Evolutionary conservation across 345 rosid genomes (phyloP), one percentile per base, ranked within the genome.

Genomic region (Camelina sativa): DNA sequence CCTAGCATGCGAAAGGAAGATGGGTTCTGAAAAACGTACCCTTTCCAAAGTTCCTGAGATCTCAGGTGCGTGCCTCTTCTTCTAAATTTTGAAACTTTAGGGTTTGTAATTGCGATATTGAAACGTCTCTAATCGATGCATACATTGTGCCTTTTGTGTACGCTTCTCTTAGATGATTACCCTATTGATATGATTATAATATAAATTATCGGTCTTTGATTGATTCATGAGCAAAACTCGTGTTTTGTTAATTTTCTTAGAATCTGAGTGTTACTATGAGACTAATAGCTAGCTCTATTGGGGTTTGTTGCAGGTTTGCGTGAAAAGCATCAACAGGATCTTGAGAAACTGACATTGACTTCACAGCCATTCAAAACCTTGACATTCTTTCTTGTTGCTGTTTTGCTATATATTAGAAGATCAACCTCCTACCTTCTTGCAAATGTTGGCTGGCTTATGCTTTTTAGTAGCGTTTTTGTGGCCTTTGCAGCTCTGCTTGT

Each of bases 361-460:
- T 73, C 85, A 1, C 97, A 91, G 76, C 96, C 98, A 52, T 56
- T 89, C 10, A 91, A 78, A 80, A 93, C 97, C 0, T 75, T 86
- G 55, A 91, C 82, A 81, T 80, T 84, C 41, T 93, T 93, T 74
- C 56, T 70, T 65, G 79, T 82, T 65, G 96, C 89, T 72, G 75
- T 87, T 74, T 60, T 82, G 50, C 85, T 84, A 22, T 93, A 85
- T 75, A 61, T 83, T 62, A 85, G 82, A 82, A 73, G 50, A 75
- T 85, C 85, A 0, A 62, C 66, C 68, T 23, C 61, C 11, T 88
- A 86, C 75, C 89, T 91, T 76, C 72, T 84, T 76, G 79, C 82
- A 20, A 83, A 78, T 66, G 88, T 89, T 51, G 88, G 88, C 7
- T 91, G 85, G 87, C 77, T 89, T 75, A 10, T 89, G 79, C 86